Percentiles rank a stretch among this genome's conserved stretches.
Conservation (phyloP, 2,329 filamentous ascomycete genomes). For the Penicillium sumatraense region DNA sequence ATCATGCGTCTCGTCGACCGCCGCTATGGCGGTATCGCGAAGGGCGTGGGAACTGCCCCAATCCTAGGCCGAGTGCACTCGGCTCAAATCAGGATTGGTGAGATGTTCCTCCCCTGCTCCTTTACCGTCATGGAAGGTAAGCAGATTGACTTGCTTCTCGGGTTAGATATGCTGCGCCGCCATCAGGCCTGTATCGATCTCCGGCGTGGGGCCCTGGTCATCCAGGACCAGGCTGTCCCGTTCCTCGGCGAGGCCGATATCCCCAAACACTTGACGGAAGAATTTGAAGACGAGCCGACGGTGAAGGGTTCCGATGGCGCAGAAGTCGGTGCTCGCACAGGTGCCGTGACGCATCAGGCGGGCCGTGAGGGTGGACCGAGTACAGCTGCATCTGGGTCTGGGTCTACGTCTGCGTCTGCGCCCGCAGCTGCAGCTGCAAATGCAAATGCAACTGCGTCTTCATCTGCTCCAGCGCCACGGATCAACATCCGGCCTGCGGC, state of each 20-base stretch:
- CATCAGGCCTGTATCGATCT: constrained; percentile 94
- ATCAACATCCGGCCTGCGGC: constrained; percentile 34
- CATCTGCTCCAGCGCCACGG: constrained; percentile 24
- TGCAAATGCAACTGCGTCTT: constrained; percentile 13
- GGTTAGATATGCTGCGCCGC: constrained; percentile 94
- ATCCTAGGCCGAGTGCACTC: constrained; percentile 96
- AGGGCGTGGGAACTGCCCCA: constrained; percentile 89
- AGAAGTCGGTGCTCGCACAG: constrained; percentile 80
- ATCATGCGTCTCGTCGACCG: constrained; percentile 96
- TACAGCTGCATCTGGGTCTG: not conserved
- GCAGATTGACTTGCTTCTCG: constrained; percentile 88
- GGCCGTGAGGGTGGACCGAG: not conserved
- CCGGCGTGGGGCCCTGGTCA: constrained; percentile 79
- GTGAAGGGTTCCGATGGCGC: constrained; percentile 87
- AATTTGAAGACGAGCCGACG: constrained; percentile 77
- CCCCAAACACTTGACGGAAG: constrained; percentile 76
- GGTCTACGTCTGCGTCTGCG: constrained; percentile 1
- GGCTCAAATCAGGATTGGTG: constrained; percentile 91
- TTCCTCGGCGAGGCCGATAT: constrained; percentile 95
- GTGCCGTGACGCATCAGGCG: constrained; percentile 59
- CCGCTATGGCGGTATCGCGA: constrained; percentile 87
- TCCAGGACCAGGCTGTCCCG: constrained; percentile 83
- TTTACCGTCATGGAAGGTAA: constrained; percentile 99
- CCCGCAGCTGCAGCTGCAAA: constrained; percentile 19
- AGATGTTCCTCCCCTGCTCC: constrained; percentile 84